Conservation (phyloP, 768 basidiomycete species). For the Chalciporus sphaerocephalus region DNA sequence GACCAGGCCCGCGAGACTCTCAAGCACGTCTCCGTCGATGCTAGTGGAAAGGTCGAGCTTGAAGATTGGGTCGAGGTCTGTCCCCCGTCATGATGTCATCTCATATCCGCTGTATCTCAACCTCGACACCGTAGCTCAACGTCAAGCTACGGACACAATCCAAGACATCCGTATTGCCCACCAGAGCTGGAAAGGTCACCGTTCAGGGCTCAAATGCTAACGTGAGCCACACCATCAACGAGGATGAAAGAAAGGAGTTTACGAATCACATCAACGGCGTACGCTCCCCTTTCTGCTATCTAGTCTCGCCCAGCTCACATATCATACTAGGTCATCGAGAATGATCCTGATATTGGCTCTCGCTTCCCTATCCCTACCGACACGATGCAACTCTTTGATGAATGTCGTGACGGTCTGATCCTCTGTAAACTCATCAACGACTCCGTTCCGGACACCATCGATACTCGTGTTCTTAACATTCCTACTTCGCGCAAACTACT, state of each 20-base stretch:
- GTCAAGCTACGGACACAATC: constrained; percentile 65
- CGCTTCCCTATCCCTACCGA: constrained; percentile 90
- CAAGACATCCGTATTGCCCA: constrained; percentile 45
- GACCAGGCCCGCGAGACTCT: constrained; percentile 86
- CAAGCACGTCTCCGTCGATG: constrained; percentile 91
- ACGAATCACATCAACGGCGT: constrained; percentile 98
- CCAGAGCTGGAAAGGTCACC: constrained; percentile 84
- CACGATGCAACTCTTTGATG: constrained; percentile 98
- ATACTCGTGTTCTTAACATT: constrained; percentile 96
- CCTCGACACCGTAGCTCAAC: constrained; percentile 52
- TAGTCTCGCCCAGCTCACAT: constrained; percentile 5
- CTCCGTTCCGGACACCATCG: constrained; percentile 98
- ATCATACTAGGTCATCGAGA: constrained; percentile 71
- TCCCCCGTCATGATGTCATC: constrained; percentile 20
- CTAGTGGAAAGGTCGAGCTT: constrained; percentile 92
- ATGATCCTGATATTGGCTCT: constrained; percentile 77
- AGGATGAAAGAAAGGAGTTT: constrained; percentile 92
- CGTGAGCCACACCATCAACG: constrained; percentile 95
- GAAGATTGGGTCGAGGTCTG: constrained; percentile 98
- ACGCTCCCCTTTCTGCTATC: constrained; percentile 27
- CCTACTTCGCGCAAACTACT: constrained; percentile 73
- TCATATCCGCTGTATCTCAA: constrained; percentile 12
- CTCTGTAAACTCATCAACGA: constrained; percentile 99
- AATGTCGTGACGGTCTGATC: constrained; percentile 91
- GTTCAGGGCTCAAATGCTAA: constrained; percentile 94